These are phyloP conservation scores for Xylaria sp. DNA, from an alignment of 2,329 filamentous ascomycete genomes.

Conservation along the genomic window DNA sequence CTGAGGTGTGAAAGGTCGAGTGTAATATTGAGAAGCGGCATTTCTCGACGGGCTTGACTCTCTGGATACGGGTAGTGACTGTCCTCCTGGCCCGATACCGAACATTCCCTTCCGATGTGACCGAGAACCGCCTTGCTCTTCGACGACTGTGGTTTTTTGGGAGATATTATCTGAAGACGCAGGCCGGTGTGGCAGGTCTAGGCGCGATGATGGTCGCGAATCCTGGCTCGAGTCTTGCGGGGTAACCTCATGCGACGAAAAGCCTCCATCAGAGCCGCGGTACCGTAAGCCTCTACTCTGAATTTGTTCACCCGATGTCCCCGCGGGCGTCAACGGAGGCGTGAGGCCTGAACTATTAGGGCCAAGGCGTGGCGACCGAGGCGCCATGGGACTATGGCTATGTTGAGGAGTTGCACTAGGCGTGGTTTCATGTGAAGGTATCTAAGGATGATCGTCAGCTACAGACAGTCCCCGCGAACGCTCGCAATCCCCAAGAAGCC, in stretches of 20 bases:
- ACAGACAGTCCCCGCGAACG: neutral
- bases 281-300: constrained; percentile 29
- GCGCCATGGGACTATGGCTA: constrained; percentile 68
- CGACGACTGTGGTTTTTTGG: constrained; percentile 48
- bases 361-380: constrained; percentile 69
- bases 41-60: constrained; percentile 69
- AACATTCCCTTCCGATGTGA: constrained; percentile 63
- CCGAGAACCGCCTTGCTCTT: constrained; percentile 39
- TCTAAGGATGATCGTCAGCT: constrained; percentile 47
- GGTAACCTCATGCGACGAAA: constrained; percentile 60
- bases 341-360: constrained; percentile 75
- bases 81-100: constrained; percentile 51
- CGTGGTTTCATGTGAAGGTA: constrained; percentile 64
- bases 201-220: constrained; percentile 48
- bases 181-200: constrained; percentile 49
- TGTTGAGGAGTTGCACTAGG: constrained; percentile 66
- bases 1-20: constrained; percentile 77
- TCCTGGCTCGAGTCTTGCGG: constrained; percentile 71
- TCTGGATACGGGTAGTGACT: constrained; percentile 63
- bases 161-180: constrained; percentile 51
- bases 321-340: constrained; percentile 86
- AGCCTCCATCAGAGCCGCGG: constrained; percentile 34
- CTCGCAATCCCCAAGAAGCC: neutral
- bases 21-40: constrained; percentile 67
- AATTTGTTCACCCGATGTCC: constrained; percentile 59